Conservation (phyloP, 352 stramenopile species). For the Phytophthora colocasiae region DNA sequence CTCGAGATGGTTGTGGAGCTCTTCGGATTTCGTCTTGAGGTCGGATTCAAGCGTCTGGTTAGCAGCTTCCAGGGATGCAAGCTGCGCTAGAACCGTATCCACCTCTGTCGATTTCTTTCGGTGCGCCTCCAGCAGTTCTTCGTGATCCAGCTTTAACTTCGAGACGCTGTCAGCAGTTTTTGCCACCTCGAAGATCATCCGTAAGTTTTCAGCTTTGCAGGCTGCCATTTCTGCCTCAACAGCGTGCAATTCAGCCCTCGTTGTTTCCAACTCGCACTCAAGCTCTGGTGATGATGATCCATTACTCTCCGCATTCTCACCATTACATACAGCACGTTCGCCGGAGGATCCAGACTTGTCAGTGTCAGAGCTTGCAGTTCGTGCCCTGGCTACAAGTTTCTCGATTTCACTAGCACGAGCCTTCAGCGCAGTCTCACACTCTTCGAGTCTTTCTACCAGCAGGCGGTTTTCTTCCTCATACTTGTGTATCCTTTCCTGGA, state of each 20-base stretch:
- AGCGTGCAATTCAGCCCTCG: conserved; percentile 43
- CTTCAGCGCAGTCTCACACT: conserved; percentile 39
- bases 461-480: conserved; percentile 37
- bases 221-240: conserved; percentile 57
- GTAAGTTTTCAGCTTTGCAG: conserved; percentile 76
- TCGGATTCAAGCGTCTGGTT: conserved; percentile 41
- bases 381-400: conserved; percentile 19
- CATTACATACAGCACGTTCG: conserved; percentile 26
- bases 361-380: conserved; percentile 12
- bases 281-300: conserved; percentile 16
- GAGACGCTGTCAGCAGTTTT: conserved; percentile 68
- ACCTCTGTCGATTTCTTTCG: conserved; percentile 44
- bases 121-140: conserved; percentile 45
- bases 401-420: conserved; percentile 25
- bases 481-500: conserved; percentile 31
- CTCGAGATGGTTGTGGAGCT: conserved; percentile 29
- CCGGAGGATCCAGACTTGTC: conserved; percentile 19
- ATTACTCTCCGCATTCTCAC: conserved; percentile 24
- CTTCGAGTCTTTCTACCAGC: conserved; percentile 31
- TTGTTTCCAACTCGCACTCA: conserved; percentile 39
- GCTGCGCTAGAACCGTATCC: conserved; percentile 35
- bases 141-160: conserved; percentile 70
- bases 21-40: conserved; percentile 30
- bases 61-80: conserved; percentile 35
- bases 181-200: conserved; percentile 80